Evolutionary conservation across 225 moss, liverwort and hornwort species (phyloP).

Genomic region (Polytrichum formosum): DNA sequence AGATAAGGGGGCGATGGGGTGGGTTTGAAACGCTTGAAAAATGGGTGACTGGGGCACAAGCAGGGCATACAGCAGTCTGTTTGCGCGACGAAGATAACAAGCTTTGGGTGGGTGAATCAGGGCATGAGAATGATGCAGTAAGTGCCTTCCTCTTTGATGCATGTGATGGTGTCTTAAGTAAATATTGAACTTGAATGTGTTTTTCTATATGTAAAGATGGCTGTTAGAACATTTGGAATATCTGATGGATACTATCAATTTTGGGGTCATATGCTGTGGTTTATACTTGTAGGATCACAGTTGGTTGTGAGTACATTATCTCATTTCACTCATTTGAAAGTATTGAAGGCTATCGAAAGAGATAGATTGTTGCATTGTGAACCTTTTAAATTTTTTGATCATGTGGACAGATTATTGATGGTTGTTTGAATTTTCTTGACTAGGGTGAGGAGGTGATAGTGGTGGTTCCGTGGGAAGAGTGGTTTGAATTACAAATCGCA

Average conservation of each 20-base stretch:
- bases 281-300: too few relatives aligned
- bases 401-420: too few relatives aligned
- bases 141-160: conserved; percentile 6
- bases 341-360: too few relatives aligned
- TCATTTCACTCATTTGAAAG: too few relatives aligned
- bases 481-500: conserved; percentile 61
- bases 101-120: conserved; percentile 73
- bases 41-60: conserved; percentile 71
- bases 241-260: too few relatives aligned
- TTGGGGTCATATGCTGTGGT: too few relatives aligned
- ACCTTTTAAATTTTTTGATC: too few relatives aligned
- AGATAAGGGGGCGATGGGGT: conserved; percentile 72
- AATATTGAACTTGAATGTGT: too few relatives aligned
- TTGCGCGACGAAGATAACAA: conserved; percentile 65
- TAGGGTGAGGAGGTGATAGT: conserved; percentile 75
- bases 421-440: conserved; percentile 4
- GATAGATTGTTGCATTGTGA: too few relatives aligned
- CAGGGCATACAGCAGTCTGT: conserved; percentile 72
- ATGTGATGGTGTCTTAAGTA: neutral
- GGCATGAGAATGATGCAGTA: conserved; percentile 67
- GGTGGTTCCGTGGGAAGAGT: conserved; percentile 65
- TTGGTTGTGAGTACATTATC: too few relatives aligned
- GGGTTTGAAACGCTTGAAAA: conserved; percentile 75
- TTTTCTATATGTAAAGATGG: too few relatives aligned
- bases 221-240: too few relatives aligned